phyloP scores from a whole-genome alignment of 768 basidiomycete genomes.

The Tremella yokohamensis region DNA sequence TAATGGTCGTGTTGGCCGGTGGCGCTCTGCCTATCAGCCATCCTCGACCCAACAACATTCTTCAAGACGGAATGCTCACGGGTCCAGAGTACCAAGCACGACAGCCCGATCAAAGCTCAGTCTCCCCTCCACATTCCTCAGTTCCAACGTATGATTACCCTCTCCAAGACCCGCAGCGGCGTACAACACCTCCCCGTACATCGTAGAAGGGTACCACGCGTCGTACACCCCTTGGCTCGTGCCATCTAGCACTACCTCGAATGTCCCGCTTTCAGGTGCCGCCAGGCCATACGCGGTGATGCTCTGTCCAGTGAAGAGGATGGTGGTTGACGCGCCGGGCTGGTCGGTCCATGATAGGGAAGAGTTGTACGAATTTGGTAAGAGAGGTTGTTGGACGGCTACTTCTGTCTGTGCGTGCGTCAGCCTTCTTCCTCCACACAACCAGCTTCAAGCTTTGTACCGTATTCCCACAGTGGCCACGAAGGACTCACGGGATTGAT shows the following conservation, averaged over 20 bases:
- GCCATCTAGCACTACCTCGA: constrained; percentile 33
- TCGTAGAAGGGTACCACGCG: constrained; percentile 19
- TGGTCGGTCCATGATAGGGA: constrained; percentile 39
- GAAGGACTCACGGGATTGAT: constrained; percentile 35
- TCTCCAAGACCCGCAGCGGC: background rate
- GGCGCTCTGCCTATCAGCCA: background rate
- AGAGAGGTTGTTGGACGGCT: constrained; percentile 13
- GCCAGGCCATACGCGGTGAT: constrained; percentile 20
- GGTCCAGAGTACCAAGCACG: background rate
- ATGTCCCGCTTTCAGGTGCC: constrained; percentile 18
- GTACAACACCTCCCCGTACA: constrained; percentile 14
- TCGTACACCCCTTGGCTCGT: constrained; percentile 23
- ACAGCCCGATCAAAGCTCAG: constrained; percentile 1
- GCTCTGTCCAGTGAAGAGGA: constrained; percentile 21
- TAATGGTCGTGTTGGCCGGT: background rate
- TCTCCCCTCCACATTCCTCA: background rate
- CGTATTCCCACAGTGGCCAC: background rate
- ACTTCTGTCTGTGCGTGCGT: constrained; percentile 19
- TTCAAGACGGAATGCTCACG: background rate
- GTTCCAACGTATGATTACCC: background rate
- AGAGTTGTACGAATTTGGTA: constrained; percentile 17
- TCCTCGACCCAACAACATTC: background rate
- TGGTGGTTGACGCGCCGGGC: constrained; percentile 22
- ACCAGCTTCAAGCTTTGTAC: background rate
- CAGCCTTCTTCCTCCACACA: background rate